Conservation (phyloP, 495 filamentous ascomycete genomes). For the Daldinia bambusicola region DNA sequence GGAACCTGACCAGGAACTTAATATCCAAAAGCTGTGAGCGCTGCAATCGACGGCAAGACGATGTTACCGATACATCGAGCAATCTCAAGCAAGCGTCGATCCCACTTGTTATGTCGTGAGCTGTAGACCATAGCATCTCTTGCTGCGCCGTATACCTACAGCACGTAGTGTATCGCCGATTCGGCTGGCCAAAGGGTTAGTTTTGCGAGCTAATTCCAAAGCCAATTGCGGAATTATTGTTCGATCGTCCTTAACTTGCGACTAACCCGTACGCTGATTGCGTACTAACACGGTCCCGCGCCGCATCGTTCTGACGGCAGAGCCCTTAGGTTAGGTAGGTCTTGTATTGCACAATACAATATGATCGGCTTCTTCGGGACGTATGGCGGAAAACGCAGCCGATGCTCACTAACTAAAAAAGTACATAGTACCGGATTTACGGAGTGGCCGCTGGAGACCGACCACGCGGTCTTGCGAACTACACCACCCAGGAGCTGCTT, state of each 20-base stretch:
- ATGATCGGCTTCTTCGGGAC: conserved; percentile 26
- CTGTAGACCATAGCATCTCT: conserved; percentile 23
- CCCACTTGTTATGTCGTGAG: conserved; percentile 37
- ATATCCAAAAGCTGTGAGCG: conserved; percentile 5
- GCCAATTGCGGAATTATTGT: conserved; percentile 31
- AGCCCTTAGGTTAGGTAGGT: neutral
- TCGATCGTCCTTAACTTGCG: conserved; percentile 23
- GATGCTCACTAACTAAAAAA: conserved; percentile 25
- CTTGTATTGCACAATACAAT: too few relatives aligned
- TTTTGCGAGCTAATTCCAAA: conserved; percentile 16
- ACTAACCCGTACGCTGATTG: conserved; percentile 4
- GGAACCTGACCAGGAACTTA: neutral
- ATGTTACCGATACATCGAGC: conserved; percentile 41
- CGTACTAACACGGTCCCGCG: conserved; percentile 29
- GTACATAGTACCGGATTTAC: conserved; percentile 32
- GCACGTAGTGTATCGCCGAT: conserved; percentile 18
- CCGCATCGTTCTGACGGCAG: conserved; percentile 26
- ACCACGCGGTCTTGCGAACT: conserved; percentile 30
- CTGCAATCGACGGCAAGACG: conserved; percentile 12
- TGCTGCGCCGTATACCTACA: conserved; percentile 39
- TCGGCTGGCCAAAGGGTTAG: conserved; percentile 5
- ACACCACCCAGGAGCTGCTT: conserved; percentile 17
- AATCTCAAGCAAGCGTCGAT: conserved; percentile 39
- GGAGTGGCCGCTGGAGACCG: conserved; percentile 36
- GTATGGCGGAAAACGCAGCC: conserved; percentile 24